Conservation (phyloP, 2,329 filamentous ascomycete genomes). For the Teratosphaeria zuluensis region DNA sequence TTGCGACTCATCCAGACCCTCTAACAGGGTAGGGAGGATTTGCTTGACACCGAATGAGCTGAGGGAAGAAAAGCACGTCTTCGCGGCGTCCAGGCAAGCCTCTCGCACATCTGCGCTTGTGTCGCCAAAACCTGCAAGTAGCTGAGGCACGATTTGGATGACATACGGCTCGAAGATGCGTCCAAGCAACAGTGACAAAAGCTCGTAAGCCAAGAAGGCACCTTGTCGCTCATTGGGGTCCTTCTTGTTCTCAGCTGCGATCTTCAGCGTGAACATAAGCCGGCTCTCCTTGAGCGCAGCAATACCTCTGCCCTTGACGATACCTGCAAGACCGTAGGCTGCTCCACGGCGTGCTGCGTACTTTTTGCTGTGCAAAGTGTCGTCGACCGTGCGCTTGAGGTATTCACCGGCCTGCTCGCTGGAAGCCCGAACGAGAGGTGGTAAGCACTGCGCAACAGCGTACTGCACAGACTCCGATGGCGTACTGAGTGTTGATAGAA, state of each 20-base stretch:
- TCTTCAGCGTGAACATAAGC: constrained; percentile 70
- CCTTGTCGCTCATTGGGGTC: constrained; percentile 82
- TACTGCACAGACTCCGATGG: constrained; percentile 96
- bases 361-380: constrained; percentile 75
- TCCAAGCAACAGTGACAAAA: constrained; percentile 76
- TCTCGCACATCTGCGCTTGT: constrained; percentile 81
- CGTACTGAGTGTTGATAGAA: constrained; percentile 80
- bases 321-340: constrained; percentile 85
- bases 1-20: constrained; percentile 87
- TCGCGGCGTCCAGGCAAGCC: constrained; percentile 83
- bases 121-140: constrained; percentile 84
- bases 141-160: constrained; percentile 85
- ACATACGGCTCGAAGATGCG: constrained; percentile 92
- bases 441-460: constrained; percentile 86
- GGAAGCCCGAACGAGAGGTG: constrained; percentile 77
- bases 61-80: constrained; percentile 83
- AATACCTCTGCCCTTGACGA: constrained; percentile 82
- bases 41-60: constrained; percentile 95
- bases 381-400: constrained; percentile 68
- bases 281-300: constrained; percentile 72
- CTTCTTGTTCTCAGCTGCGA: constrained; percentile 90
- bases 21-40: constrained; percentile 80
- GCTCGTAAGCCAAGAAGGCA: constrained; percentile 79
- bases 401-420: constrained; percentile 70
- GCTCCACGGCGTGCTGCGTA: constrained; percentile 90